Percentiles rank a stretch among this genome's conserved stretches.
These are phyloP conservation scores for Magnolia sinica DNA, from an alignment of 164 flowering plant genomes.

Conservation along the genomic window DNA sequence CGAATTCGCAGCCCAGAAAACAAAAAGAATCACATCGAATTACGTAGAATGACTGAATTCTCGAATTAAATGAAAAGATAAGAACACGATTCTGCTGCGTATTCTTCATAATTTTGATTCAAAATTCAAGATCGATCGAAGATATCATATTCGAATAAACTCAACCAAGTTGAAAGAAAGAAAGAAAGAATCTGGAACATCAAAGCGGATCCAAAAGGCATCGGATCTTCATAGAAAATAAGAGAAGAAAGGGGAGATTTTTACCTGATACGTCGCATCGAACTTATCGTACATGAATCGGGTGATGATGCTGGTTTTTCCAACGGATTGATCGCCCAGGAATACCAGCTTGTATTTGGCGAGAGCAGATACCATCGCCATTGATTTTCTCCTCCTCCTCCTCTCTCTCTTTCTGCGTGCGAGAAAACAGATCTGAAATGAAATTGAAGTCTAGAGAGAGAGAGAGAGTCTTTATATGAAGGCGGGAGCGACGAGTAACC, in stretches of 20 bases:
- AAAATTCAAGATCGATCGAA: not conserved
- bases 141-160: not conserved
- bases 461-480: not conserved
- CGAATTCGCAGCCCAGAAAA: not conserved
- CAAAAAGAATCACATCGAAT: not conserved
- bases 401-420: not conserved
- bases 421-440: not conserved
- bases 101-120: not conserved
- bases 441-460: not conserved
- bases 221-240: not conserved
- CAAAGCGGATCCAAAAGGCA: not conserved
- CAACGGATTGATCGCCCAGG: constrained; percentile 84
- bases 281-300: constrained; percentile 91
- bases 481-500: not conserved
- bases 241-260: not conserved
- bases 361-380: constrained; percentile 74
- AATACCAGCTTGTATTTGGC: constrained; percentile 82
- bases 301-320: constrained; percentile 86
- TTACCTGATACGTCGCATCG: constrained; percentile 83
- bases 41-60: not conserved
- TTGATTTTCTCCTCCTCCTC: constrained; percentile 4
- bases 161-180: not conserved
- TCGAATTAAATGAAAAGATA: not conserved
- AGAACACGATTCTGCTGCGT: not conserved
- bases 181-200: not conserved